Evolutionary conservation across 805 yeast species (phyloP), one percentile per base, ranked within the genome.

Genomic region (Candida stauntonica): DNA sequence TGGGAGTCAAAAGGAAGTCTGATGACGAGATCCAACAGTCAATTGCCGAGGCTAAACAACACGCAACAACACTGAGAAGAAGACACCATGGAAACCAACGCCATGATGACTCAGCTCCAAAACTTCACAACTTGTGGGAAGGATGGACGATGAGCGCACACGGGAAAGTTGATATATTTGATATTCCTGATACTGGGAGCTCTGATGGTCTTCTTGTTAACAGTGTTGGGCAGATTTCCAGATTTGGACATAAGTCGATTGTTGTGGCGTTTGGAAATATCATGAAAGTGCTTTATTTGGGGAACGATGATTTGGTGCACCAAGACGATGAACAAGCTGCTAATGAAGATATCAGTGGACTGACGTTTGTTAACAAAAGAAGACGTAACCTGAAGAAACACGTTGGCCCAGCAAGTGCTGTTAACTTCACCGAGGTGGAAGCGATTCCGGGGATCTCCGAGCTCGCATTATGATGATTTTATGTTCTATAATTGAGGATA

Each of bases 201-300:
- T 33, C 48, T 2, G 56, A 66, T 8, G 73, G 75, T 6, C 58
- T 80, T 31, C 52, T 79, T 28, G 71, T 76, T 13, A 73, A 77
- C 39, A 65, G 69, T 17, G 64, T 83, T 34, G 83, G 79, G 2
- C 81, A 83, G 12, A 73, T 81, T 24, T 69, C 69, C 21, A 78
- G 77, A 51, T 84, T 81, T 54, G 95, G 95, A 0, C 86, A 76
- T 54, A 85, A 86, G 51, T 73, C 93, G 0, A 75, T 85, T 16
- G 80, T 84, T 27, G 80, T 82, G 18, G 79, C 79, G 18, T 81
- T 84, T 57, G 94, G 93, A 21, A 81, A 81, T 48, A 58, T 75
- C 14, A 72, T 86, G 72, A 80, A 81, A 54, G 72, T 86, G 23
- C 62, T 86, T 21, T 85, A 82, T 54, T 66, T 84, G 46, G 95